phyloP scores from a whole-genome alignment of 2,329 filamentous ascomycete species.

The Claviceps sorghi region DNA sequence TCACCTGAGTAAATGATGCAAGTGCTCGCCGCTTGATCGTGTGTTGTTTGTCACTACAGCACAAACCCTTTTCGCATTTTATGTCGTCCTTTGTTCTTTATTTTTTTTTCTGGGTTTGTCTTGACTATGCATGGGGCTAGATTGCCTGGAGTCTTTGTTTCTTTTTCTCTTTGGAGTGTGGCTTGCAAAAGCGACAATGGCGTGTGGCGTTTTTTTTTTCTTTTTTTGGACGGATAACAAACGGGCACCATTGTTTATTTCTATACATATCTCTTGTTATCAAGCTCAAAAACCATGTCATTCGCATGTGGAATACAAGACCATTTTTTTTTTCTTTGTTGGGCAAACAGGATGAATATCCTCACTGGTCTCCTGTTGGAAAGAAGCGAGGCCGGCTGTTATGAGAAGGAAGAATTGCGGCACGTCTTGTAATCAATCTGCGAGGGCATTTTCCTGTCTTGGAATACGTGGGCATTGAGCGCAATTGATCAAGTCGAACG shows the following conservation, averaged over 20 bases:
- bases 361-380: no score
- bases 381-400: no score
- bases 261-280: no score
- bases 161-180: background rate
- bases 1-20: background rate
- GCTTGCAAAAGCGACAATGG: constrained; percentile 4
- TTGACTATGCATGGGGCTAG: background rate
- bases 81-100: background rate
- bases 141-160: background rate
- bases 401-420: no score
- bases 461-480: no score
- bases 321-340: no score
- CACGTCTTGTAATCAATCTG: no score
- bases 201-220: background rate
- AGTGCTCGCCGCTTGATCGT: background rate
- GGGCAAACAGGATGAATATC: no score
- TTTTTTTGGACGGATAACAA: background rate
- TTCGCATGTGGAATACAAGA: no score
- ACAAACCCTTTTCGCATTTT: background rate
- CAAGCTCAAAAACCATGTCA: no score
- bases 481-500: no score
- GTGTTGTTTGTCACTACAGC: background rate
- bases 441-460: no score
- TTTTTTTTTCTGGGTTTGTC: background rate
- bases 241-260: background rate